These are phyloP conservation scores for Gypsophila paniculata DNA, from an alignment of 179 eudicot species.

Conservation along the genomic window DNA sequence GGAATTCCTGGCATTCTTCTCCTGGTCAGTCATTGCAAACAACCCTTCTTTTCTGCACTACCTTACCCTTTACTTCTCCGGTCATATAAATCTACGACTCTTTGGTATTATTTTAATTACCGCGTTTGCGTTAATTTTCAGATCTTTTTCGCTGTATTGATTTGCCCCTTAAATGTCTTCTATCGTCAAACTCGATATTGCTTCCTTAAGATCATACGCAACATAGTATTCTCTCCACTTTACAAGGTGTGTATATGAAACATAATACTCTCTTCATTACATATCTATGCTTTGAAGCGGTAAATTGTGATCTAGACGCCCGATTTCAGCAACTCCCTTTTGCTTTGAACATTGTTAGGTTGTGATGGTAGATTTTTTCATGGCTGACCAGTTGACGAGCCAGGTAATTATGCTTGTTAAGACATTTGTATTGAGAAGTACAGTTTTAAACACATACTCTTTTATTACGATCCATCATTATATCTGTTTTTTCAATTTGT, in stretches of 20 bases:
- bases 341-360: slow-evolving; percentile 42
- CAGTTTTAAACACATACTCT: not conserved
- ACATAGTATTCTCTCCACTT: slow-evolving; percentile 81
- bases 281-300: not conserved
- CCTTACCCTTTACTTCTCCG: not conserved
- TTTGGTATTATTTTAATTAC: not conserved
- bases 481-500: not conserved
- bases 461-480: not conserved
- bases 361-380: slow-evolving; percentile 90
- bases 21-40: slow-evolving; percentile 42
- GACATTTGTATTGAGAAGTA: slow-evolving; percentile 1
- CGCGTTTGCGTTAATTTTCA: slow-evolving; percentile 26
- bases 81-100: not conserved
- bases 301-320: not conserved
- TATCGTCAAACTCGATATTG: slow-evolving; percentile 71
- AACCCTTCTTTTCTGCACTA: not conserved
- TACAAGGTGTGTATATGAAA: slow-evolving; percentile 49
- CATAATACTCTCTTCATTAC: not conserved
- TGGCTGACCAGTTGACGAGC: slow-evolving; percentile 98
- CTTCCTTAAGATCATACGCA: slow-evolving; percentile 72
- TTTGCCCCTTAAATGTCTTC: slow-evolving; percentile 66
- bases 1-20: slow-evolving; percentile 74
- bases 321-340: slow-evolving; percentile 7
- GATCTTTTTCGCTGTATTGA: slow-evolving; percentile 43
- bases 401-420: slow-evolving; percentile 49